These are phyloP conservation scores for Straminergon stramineum DNA, from an alignment of 225 moss, liverwort and hornwort species.

Conservation along the genomic window DNA sequence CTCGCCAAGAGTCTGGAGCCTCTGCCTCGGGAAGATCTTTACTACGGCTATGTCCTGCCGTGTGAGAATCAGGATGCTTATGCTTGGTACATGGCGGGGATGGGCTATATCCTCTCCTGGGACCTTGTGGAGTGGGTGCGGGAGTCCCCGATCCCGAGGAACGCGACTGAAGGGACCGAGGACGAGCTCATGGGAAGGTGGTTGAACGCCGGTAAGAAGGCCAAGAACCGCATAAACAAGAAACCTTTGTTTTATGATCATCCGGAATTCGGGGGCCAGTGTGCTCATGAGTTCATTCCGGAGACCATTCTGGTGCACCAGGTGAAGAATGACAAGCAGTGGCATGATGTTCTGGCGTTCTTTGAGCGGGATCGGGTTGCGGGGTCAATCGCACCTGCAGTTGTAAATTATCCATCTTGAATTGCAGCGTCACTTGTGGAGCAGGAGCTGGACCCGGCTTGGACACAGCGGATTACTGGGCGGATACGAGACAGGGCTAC, in stretches of 20 bases:
- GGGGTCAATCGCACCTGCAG: background rate
- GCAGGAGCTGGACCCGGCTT: background rate
- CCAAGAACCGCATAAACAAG: conserved; percentile 51
- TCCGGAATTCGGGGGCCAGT: conserved; percentile 57
- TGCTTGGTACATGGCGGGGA: conserved; percentile 61
- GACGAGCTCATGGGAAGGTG: conserved; percentile 56
- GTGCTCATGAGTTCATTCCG: conserved; percentile 52
- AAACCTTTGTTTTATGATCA: conserved; percentile 76
- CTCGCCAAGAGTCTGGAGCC: conserved; percentile 25
- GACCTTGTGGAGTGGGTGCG: conserved; percentile 62
- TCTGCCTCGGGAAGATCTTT: conserved; percentile 46
- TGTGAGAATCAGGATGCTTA: conserved; percentile 55
- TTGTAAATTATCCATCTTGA: background rate
- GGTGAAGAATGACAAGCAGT: conserved; percentile 46
- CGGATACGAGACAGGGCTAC: background rate
- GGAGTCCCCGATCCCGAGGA: conserved; percentile 38
- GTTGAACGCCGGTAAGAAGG: conserved; percentile 53
- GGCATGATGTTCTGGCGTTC: conserved; percentile 45
- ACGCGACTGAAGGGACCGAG: conserved; percentile 39
- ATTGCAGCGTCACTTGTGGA: background rate
- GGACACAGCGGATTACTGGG: too few relatives aligned
- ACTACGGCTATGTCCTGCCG: conserved; percentile 67
- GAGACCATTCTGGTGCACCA: conserved; percentile 80
- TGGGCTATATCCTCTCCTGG: conserved; percentile 80
- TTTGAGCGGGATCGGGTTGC: conserved; percentile 37